These are phyloP conservation scores for Trichophyton benhamiae DNA, from an alignment of 2,329 filamentous ascomycete genomes.

Conservation along the genomic window DNA sequence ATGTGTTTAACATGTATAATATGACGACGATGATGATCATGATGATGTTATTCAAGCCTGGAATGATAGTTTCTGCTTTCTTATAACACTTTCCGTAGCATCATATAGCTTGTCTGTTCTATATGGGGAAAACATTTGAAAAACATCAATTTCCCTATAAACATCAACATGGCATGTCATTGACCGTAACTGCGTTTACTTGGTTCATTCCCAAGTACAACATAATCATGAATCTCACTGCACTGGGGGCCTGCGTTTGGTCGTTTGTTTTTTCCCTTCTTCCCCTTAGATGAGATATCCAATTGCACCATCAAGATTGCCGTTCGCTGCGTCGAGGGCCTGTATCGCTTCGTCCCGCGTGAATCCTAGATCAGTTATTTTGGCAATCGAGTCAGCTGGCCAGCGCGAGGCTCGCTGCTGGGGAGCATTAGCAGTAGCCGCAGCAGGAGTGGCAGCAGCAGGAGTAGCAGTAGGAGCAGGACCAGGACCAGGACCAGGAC, in stretches of 20 bases:
- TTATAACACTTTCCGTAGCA: neutral
- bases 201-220: too few species aligned
- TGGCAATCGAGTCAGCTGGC: conserved; percentile 57
- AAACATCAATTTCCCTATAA: neutral
- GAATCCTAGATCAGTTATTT: conserved; percentile 67
- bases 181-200: neutral
- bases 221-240: too few species aligned
- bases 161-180: neutral
- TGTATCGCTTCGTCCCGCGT: conserved; percentile 62
- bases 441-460: neutral
- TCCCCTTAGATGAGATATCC: conserved; percentile 52
- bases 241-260: too few species aligned
- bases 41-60: neutral
- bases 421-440: neutral
- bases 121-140: neutral
- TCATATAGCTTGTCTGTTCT: neutral
- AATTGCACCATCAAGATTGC: conserved; percentile 81
- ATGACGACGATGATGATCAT: too few species aligned
- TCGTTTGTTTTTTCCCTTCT: neutral
- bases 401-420: conserved; percentile 21
- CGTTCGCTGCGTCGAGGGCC: conserved; percentile 68
- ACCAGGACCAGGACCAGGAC: too few species aligned
- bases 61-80: neutral
- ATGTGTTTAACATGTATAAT: too few species aligned
- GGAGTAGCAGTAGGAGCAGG: neutral